Evolutionary conservation across 2,329 filamentous ascomycete genomes (phyloP).

Genomic region (Botryotinia globosa): DNA sequence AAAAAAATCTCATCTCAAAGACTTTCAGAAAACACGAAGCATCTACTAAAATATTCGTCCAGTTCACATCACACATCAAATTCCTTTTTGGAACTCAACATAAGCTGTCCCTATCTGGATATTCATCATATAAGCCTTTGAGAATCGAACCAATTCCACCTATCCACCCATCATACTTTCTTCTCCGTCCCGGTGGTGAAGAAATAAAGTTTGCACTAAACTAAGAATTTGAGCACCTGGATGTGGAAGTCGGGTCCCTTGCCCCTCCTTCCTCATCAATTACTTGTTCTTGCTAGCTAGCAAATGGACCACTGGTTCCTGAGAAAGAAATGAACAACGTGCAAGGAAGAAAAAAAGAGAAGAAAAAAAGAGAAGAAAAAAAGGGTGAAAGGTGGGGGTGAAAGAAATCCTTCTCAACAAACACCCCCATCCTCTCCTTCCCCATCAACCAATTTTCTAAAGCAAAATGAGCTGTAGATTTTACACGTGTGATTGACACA

Average conservation of each 20-base stretch:
- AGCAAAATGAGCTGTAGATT: neutral
- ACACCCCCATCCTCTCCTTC: neutral
- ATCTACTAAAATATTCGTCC: conserved; percentile 99
- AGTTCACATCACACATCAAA: conserved; percentile 83
- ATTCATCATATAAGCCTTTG: conserved; percentile 73
- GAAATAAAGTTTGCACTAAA: neutral
- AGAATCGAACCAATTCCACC: neutral
- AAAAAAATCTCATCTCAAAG: conserved; percentile 19
- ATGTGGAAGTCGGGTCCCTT: conserved; percentile 2
- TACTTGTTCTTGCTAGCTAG: neutral
- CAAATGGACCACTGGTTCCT: neutral
- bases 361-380: neutral
- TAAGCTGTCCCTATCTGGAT: conserved; percentile 99
- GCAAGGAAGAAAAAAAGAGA: neutral
- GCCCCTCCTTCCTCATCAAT: neutral
- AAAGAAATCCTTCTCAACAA: neutral
- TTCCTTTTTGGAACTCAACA: conserved; percentile 48
- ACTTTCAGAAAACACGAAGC: conserved; percentile 75
- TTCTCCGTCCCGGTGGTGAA: neutral
- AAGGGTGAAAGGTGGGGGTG: neutral
- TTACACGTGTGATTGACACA: neutral
- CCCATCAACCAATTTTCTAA: neutral
- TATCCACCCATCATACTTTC: fast-evolving
- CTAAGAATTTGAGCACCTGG: neutral
- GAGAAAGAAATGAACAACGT: neutral